Evolutionary conservation across 2,329 filamentous ascomycete species (phyloP).

Genomic region (Xylariaceae sp.): DNA sequence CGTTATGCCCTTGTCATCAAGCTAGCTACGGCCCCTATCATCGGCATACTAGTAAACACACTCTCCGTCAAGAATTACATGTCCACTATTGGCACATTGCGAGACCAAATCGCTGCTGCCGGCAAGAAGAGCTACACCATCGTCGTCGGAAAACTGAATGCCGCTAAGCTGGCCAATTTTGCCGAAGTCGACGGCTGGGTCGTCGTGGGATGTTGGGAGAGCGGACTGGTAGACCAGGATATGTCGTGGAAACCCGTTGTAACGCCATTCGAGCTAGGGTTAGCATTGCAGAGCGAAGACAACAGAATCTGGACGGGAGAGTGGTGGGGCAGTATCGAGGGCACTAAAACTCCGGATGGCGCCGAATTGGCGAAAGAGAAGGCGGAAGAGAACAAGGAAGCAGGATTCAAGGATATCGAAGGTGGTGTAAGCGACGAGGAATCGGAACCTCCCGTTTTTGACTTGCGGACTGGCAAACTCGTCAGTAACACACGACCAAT

Average conservation of each 20-base stretch:
- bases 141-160: slow-evolving; percentile 93
- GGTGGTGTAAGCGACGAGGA: slow-evolving; percentile 58
- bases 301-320: slow-evolving; percentile 79
- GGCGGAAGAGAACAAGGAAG: slow-evolving; percentile 16
- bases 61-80: slow-evolving; percentile 90
- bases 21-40: slow-evolving; percentile 75
- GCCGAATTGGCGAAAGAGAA: too few relatives aligned
- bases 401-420: slow-evolving; percentile 31
- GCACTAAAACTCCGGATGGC: slow-evolving; percentile 44
- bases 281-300: slow-evolving; percentile 71
- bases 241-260: slow-evolving; percentile 86
- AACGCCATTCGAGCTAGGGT: slow-evolving; percentile 87
- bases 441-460: slow-evolving; percentile 83
- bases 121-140: slow-evolving; percentile 96
- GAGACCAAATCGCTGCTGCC: slow-evolving; percentile 66
- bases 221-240: slow-evolving; percentile 81
- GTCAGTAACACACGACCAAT: slow-evolving; percentile 76
- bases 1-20: slow-evolving; percentile 84
- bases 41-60: slow-evolving; percentile 94
- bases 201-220: slow-evolving; percentile 97
- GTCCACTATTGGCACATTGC: slow-evolving; percentile 69
- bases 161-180: slow-evolving; percentile 95
- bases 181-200: slow-evolving; percentile 95
- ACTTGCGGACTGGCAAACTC: slow-evolving; percentile 82
- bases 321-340: slow-evolving; percentile 85